Percentiles rank a stretch among this genome's conserved stretches.
phyloP scores from a whole-genome alignment of 2,329 filamentous ascomycete species.

The Alternaria arbusti region DNA sequence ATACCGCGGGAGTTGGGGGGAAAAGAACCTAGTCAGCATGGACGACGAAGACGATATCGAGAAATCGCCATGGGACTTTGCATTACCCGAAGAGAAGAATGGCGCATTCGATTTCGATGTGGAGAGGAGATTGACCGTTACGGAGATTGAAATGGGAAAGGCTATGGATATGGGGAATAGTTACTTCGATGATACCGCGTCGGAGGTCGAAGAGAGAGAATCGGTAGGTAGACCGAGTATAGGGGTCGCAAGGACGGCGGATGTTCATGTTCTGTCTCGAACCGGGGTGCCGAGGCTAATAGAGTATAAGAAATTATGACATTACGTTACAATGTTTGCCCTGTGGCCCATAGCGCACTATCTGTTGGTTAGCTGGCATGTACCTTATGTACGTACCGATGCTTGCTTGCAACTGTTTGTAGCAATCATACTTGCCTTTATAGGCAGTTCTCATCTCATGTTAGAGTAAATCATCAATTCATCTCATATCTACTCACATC shows the following conservation, averaged over 20 bases:
- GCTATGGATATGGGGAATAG: not conserved
- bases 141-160: constrained; percentile 6
- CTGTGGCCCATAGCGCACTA: not conserved
- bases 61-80: not conserved
- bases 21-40: constrained; percentile 1
- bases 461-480: not conserved
- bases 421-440: not conserved
- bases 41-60: not conserved
- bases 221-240: not conserved
- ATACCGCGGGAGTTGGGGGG: constrained; percentile 19
- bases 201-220: constrained; percentile 13
- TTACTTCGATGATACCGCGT: constrained; percentile 20
- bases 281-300: not conserved
- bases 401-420: not conserved
- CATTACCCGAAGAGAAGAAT: not conserved
- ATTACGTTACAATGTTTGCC: not conserved
- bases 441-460: not conserved
- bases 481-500: not conserved
- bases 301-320: constrained; percentile 11
- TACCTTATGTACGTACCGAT: not conserved
- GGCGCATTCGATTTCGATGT: constrained; percentile 1
- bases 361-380: not conserved
- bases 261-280: not conserved
- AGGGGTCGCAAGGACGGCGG: constrained; percentile 4
- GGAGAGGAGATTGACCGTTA: constrained; percentile 6